Conservation (phyloP, 495 filamentous ascomycete species). For the Penicillium antarcticum region DNA sequence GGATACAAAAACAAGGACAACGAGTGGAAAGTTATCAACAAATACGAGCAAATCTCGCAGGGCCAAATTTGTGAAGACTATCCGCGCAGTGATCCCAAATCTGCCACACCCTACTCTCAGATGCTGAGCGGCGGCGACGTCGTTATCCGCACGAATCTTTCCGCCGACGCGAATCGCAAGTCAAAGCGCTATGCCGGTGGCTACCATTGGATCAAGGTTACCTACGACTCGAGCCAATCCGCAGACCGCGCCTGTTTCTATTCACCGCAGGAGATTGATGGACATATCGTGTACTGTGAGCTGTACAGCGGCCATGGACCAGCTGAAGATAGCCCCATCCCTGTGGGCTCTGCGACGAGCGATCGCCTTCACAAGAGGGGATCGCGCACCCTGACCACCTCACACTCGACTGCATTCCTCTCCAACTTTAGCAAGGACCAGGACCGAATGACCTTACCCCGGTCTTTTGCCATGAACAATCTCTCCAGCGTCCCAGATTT, state of each 20-base stretch:
- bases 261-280: constrained; percentile 74
- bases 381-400: constrained; percentile 34
- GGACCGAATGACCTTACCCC: constrained; percentile 38
- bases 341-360: constrained; percentile 37
- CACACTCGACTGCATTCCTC: constrained; percentile 38
- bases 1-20: constrained; percentile 68
- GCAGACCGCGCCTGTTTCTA: constrained; percentile 72
- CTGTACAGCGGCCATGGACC: constrained; percentile 70
- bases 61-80: constrained; percentile 91
- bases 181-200: constrained; percentile 75
- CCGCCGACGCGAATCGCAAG: constrained; percentile 66
- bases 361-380: constrained; percentile 21
- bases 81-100: constrained; percentile 57
- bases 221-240: constrained; percentile 77
- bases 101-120: constrained; percentile 53
- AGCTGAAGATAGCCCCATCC: constrained; percentile 59
- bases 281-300: constrained; percentile 75
- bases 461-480: constrained; percentile 45
- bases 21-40: constrained; percentile 82
- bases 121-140: constrained; percentile 59
- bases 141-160: constrained; percentile 57
- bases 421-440: constrained; percentile 31
- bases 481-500: constrained; percentile 29
- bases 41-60: constrained; percentile 70
- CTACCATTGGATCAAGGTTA: constrained; percentile 88